Conservation (phyloP, 2,329 filamentous ascomycete species). For the Colletotrichum sansevieriae region DNA sequence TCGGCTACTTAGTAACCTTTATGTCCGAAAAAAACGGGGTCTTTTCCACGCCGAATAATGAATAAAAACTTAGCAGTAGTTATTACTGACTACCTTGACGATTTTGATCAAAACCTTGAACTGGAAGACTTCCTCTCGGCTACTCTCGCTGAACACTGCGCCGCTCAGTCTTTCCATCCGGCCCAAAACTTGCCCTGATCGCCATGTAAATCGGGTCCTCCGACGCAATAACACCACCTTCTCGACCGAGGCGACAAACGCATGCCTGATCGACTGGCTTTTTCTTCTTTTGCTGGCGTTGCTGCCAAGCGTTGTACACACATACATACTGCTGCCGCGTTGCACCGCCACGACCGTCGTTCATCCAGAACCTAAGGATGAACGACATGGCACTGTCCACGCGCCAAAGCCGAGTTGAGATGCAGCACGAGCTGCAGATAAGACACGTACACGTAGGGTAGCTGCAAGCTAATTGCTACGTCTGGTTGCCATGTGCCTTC, state of each 20-base stretch:
- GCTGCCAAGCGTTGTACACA: conserved; percentile 12
- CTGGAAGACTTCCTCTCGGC: no score
- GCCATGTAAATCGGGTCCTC: conserved; percentile 20
- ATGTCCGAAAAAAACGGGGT: no score
- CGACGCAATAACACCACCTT: conserved; percentile 18
- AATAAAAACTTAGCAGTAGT: no score
- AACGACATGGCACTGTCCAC: conserved; percentile 11
- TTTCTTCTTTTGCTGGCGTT: neutral
- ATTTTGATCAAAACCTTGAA: no score
- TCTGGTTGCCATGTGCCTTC: conserved; percentile 23
- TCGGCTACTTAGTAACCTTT: no score
- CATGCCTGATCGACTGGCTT: conserved; percentile 8
- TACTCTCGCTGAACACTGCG: no score
- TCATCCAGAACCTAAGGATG: conserved; percentile 18
- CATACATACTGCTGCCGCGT: conserved; percentile 8
- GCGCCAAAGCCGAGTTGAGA: conserved; percentile 26
- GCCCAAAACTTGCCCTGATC: conserved; percentile 4
- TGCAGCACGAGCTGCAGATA: conserved; percentile 31
- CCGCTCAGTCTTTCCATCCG: neutral
- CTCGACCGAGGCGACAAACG: conserved; percentile 14
- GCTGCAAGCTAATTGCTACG: conserved; percentile 32
- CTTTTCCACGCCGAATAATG: no score
- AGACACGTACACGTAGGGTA: conserved; percentile 39
- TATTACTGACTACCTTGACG: no score
- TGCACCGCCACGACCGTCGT: conserved; percentile 25